phyloP scores from a whole-genome alignment of 2,329 filamentous ascomycete species.

The Aphanoascus verrucosus region DNA sequence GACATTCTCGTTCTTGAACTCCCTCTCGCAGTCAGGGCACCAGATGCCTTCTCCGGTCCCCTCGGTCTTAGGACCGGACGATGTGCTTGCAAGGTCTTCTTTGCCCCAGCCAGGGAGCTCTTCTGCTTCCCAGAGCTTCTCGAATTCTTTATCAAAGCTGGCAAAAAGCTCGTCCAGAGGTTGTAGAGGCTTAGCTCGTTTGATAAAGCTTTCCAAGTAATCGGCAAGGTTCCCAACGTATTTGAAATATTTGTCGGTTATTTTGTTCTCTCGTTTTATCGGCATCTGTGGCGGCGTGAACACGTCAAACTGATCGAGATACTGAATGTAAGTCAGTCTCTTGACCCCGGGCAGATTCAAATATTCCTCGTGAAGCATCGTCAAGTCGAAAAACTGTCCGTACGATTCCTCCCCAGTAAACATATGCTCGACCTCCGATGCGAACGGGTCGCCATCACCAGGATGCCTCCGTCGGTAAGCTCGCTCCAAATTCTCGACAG shows the following conservation, averaged over 20 bases:
- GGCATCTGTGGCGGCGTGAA: constrained; percentile 65
- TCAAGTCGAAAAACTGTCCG: constrained; percentile 85
- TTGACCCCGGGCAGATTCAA: constrained; percentile 82
- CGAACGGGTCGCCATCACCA: constrained; percentile 52
- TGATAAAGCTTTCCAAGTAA: constrained; percentile 83
- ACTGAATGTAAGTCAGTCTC: constrained; percentile 80
- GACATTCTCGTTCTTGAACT: constrained; percentile 90
- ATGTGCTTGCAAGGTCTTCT: constrained; percentile 37
- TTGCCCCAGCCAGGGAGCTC: constrained; percentile 68
- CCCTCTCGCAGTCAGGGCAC: constrained; percentile 87
- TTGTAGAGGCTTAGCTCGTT: constrained; percentile 72
- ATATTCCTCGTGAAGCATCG: constrained; percentile 71
- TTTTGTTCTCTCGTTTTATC: constrained; percentile 69
- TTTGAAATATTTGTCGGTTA: constrained; percentile 84
- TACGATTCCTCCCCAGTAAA: constrained; percentile 95
- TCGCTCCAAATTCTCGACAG: constrained; percentile 86
- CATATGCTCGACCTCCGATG: constrained; percentile 70
- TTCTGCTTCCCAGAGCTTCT: constrained; percentile 68
- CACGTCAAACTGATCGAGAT: constrained; percentile 79
- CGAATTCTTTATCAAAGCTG: constrained; percentile 73
- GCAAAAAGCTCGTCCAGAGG: constrained; percentile 68
- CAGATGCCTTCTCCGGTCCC: constrained; percentile 61
- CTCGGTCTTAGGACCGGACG: constrained; percentile 40
- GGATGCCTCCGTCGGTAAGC: constrained; percentile 67
- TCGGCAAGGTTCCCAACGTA: constrained; percentile 71